Conservation (phyloP, 1,284 basidiomycete species). For the Erythrobasidium hasegawianum region DNA sequence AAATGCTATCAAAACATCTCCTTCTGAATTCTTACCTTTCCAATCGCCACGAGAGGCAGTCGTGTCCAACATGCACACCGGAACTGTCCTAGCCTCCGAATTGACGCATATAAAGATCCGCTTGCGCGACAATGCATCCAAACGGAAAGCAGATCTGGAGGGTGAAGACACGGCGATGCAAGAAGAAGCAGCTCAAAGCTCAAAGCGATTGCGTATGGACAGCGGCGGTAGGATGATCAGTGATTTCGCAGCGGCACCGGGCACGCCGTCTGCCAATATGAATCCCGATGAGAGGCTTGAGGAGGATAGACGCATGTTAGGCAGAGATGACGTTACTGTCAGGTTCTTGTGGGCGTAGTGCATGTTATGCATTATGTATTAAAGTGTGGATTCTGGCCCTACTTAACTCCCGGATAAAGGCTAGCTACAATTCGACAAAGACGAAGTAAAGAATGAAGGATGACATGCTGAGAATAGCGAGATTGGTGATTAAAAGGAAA, state of each 20-base stretch:
- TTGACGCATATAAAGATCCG: slow-evolving; percentile 53
- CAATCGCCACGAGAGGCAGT: slow-evolving; percentile 15
- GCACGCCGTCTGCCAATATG: neutral
- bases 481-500: too few species aligned
- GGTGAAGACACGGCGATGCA: neutral
- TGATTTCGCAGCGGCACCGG: neutral
- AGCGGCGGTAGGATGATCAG: neutral
- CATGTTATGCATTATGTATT: too few species aligned
- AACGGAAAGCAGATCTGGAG: slow-evolving; percentile 55
- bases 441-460: too few species aligned
- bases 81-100: slow-evolving; percentile 42
- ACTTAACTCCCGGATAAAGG: too few species aligned
- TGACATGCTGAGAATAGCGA: too few species aligned
- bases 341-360: slow-evolving; percentile 33
- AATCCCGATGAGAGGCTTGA: neutral
- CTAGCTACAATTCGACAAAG: too few species aligned
- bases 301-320: slow-evolving; percentile 28
- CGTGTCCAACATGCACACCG: slow-evolving; percentile 10
- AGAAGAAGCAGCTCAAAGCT: neutral
- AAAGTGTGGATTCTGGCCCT: too few species aligned
- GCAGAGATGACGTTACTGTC: slow-evolving; percentile 40
- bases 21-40: slow-evolving; percentile 45
- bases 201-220: neutral
- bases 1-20: slow-evolving; percentile 63
- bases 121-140: slow-evolving; percentile 42